Evolutionary conservation across 306 rosid genomes (phyloP).

Genomic region (Trifolium dubium): DNA sequence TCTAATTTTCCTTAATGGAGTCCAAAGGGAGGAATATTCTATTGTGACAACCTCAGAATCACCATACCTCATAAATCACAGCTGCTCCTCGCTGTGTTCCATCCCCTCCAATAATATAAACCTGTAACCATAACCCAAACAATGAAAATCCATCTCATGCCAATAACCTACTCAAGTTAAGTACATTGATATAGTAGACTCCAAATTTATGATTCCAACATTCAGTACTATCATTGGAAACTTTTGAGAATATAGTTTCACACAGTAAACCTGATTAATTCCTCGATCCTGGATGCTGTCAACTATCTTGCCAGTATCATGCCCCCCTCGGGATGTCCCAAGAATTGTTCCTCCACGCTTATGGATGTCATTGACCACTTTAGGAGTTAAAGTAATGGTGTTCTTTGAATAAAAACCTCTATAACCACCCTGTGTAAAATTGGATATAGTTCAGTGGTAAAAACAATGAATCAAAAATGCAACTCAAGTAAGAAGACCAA

Average conservation of each 20-base stretch:
- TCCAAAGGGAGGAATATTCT: conserved; percentile 10
- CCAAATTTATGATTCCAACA: conserved; percentile 25
- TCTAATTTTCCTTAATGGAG: conserved; percentile 28
- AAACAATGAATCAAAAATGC: conserved; percentile 28
- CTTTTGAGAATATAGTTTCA: conserved; percentile 22
- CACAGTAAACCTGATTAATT: conserved; percentile 78
- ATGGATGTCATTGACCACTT: conserved; percentile 90
- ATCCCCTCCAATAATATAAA: conserved; percentile 96
- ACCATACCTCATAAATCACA: conserved; percentile 83
- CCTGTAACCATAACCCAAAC: conserved; percentile 53
- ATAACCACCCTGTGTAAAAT: conserved; percentile 80
- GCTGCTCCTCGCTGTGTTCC: conserved; percentile 97
- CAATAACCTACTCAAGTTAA: conserved; percentile 34
- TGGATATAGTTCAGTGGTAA: conserved; percentile 26
- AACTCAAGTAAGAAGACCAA: conserved; percentile 31
- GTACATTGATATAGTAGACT: conserved; percentile 26
- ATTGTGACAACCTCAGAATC: conserved; percentile 37
- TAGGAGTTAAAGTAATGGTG: conserved; percentile 75
- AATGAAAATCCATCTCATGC: conserved; percentile 37
- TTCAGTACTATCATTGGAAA: conserved; percentile 33
- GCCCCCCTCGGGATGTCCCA: conserved; percentile 96
- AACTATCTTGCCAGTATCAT: conserved; percentile 84
- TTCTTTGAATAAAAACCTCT: conserved; percentile 88
- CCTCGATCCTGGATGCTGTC: conserved; percentile 96
- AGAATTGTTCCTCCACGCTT: conserved; percentile 94